These are phyloP conservation scores for Fonsecaea nubica DNA, from an alignment of 2,329 filamentous ascomycete genomes.

Conservation along the genomic window DNA sequence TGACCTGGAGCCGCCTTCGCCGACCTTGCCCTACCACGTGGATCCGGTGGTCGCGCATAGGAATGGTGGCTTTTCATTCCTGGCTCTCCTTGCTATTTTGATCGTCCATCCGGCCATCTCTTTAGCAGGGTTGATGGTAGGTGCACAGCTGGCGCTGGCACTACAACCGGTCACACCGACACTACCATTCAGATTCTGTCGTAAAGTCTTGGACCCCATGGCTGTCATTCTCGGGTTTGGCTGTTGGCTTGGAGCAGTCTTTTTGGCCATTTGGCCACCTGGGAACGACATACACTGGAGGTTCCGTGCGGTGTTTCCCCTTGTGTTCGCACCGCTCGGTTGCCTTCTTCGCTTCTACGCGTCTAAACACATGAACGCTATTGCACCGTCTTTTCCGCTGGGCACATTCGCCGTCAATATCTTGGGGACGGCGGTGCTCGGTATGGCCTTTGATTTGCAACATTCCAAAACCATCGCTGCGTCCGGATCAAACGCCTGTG, in stretches of 20 bases:
- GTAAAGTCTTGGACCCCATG: constrained; percentile 66
- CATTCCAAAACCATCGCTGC: constrained; percentile 58
- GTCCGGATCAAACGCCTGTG: constrained; percentile 59
- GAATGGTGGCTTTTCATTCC: constrained; percentile 76
- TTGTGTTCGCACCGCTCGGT: constrained; percentile 79
- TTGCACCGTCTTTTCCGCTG: constrained; percentile 71
- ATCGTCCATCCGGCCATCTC: constrained; percentile 73
- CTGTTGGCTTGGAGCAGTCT: constrained; percentile 74
- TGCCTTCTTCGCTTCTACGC: constrained; percentile 74
- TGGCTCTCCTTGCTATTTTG: constrained; percentile 74
- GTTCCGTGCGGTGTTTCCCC: constrained; percentile 70
- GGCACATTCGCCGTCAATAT: constrained; percentile 84
- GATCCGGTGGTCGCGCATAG: constrained; percentile 52
- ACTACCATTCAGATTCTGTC: constrained; percentile 61
- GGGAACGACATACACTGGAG: constrained; percentile 68
- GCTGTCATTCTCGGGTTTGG: constrained; percentile 69
- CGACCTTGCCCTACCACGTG: constrained; percentile 49
- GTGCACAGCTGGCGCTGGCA: constrained; percentile 72
- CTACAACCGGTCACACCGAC: constrained; percentile 65
- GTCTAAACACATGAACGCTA: constrained; percentile 70
- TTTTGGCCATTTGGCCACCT: constrained; percentile 72
- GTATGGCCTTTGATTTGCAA: constrained; percentile 76
- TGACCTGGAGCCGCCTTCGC: constrained; percentile 61
- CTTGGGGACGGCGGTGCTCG: constrained; percentile 73
- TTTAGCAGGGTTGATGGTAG: constrained; percentile 69